Evolutionary conservation across 495 filamentous ascomycete genomes (phyloP), one percentile per base, ranked within the genome.

Genomic region (Penicillium angulare): DNA sequence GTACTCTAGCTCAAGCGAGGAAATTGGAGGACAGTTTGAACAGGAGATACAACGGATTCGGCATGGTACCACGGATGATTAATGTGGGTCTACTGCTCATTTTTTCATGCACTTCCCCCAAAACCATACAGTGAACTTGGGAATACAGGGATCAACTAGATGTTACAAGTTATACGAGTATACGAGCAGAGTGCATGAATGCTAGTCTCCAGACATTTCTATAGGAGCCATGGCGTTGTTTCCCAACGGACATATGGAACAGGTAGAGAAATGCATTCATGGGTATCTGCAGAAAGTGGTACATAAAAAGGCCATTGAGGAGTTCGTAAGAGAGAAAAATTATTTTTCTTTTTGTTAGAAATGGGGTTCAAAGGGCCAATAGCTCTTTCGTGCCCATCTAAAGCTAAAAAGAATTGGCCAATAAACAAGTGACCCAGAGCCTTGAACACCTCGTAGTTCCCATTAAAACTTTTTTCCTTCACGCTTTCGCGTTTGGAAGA

Each of bases 221-320:
- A 53, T 42, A 44, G 3, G 42, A 47, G 55, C 41, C 54, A 60
- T 56, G 43, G n/a, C n/a, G n/a, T n/a, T n/a, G n/a, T n/a, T n/a
- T n/a, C n/a, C n/a, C n/a, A n/a, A n/a, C n/a, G 53, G 45, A 21
- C 29, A 38, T 24, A 24, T 48, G 22, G 59, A 63, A 65, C 59
- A 54, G 61, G 47, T 64, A 56, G 63, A 69, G 57, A 74, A 74
- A 71, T 73, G 69, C 66, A 74, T 74, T 74, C 71, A 74, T 68
- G 71, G 71, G 71, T 74, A 74, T 74, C 71, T 74, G 71, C 69
- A 55, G 49, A 61, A 61, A 55, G 63, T 66, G 64, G 67, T 73
- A 71, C 67, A 73, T 69, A 60, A 64, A n/a, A n/a, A 51, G 39
- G 59, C 43, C 47, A 42, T 57, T 43, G 50, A 41, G 53, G 45